Evolutionary conservation across 2,329 filamentous ascomycete genomes (phyloP), one percentile per base, ranked within the genome.

Genomic region (Diplodia seriata): DNA sequence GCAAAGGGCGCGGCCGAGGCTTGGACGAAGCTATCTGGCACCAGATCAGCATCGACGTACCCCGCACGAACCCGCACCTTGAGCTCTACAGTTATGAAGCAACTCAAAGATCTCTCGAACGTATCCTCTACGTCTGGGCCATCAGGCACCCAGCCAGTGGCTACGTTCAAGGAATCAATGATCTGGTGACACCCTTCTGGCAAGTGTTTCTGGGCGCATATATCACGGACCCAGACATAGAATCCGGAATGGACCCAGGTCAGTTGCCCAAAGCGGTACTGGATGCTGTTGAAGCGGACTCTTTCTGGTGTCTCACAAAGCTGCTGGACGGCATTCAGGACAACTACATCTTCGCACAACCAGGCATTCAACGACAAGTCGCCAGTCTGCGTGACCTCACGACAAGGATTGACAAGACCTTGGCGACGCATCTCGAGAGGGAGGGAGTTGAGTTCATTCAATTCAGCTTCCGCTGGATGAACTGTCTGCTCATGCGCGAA

Each of bases 401-500:
- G 1, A 91, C 91, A 65, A 86, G 95, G 68, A 99, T 99, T 71
- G 94, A 98, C 77, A 87, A 87, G 33, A 86, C 85, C 3, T 82
- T 99, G 57, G 92, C 94, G 3, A 95, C 91, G 73, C 95, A 99
- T 77, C 84, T 99, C 50, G 93, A 97, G 76, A 87, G 87, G 29
- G 93, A 98, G 79, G 90, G 93, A 38, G 93, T 99, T 33, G 95
- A 99, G 77, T 99, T 99, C 76, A 99, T 99, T 75, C 95, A 99
- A 77, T 99, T 99, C 81, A 97, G 93, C 80, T 99, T 99, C 78
- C 87, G 95, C 68, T 99, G 95, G 95, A 99, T 99, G 95, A 99
- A 99, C 76, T 99, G 95, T 79, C 87, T 99, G 64, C 84, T 99
- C 71, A 99, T 99, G 95, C 88, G 95, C 71, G 95, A 99, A 81